phyloP scores from a whole-genome alignment of 2,329 filamentous ascomycete species.

The Coleophoma crateriformis region DNA sequence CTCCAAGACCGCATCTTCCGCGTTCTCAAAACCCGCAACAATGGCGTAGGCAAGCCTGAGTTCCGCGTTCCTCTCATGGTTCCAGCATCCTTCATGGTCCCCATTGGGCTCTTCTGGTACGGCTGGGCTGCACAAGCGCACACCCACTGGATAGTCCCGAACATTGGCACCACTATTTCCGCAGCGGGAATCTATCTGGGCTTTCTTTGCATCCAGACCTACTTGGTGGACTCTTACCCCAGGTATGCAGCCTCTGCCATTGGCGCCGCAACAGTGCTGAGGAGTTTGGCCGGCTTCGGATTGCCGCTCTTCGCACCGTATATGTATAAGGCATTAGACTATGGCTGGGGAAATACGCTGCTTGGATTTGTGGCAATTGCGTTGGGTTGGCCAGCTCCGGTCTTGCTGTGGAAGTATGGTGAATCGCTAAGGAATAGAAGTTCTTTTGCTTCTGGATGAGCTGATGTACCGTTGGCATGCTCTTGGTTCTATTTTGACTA shows the following conservation, averaged over 20 bases:
- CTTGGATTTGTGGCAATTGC: conserved; percentile 44
- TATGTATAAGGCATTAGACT: conserved; percentile 28
- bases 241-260: conserved; percentile 31
- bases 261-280: conserved; percentile 27
- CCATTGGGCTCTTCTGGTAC: conserved; percentile 51
- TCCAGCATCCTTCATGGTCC: conserved; percentile 46
- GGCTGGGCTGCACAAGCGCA: conserved; percentile 49
- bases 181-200: conserved; percentile 36
- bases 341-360: conserved; percentile 41
- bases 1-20: conserved; percentile 25
- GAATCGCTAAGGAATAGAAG: conserved; percentile 33
- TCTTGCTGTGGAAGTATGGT: conserved; percentile 35
- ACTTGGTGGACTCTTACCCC: conserved; percentile 46
- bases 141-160: conserved; percentile 50
- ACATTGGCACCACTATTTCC: conserved; percentile 47
- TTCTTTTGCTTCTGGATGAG: conserved; percentile 29
- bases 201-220: conserved; percentile 34
- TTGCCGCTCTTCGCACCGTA: conserved; percentile 23
- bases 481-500: no score
- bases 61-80: conserved; percentile 58
- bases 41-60: conserved; percentile 41
- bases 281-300: conserved; percentile 22
- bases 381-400: conserved; percentile 43
- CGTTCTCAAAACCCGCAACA: conserved; percentile 17
- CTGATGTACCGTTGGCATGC: background rate